A percentile compares a stretch with the other conserved stretches of the same genome.
Conservation (phyloP, 768 basidiomycete genomes). For the Pleurotus eryngii region DNA sequence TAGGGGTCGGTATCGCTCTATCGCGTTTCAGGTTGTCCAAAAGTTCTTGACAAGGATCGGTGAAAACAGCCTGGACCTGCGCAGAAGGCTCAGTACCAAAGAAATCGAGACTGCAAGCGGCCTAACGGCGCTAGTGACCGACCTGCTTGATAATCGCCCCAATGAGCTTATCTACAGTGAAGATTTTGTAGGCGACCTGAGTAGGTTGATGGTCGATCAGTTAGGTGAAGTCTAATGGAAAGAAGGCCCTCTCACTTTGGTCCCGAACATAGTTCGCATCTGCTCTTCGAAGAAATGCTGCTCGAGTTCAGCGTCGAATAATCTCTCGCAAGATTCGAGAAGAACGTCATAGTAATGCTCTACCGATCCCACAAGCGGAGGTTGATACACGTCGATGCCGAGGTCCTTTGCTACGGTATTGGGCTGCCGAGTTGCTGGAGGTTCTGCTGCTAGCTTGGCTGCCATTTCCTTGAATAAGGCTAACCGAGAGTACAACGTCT, state of each 20-base stretch:
- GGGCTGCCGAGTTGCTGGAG: slow-evolving; percentile 13
- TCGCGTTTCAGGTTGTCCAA: slow-evolving; percentile 71
- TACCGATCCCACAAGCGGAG: slow-evolving; percentile 33
- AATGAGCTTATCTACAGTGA: slow-evolving; percentile 91
- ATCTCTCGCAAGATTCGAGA: slow-evolving; percentile 81
- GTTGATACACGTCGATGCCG: slow-evolving; percentile 29
- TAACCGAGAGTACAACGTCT: slow-evolving; percentile 84
- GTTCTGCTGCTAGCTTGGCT: slow-evolving; percentile 36
- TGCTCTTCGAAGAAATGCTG: slow-evolving; percentile 86
- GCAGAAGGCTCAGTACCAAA: too few species aligned
- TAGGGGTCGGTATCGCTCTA: slow-evolving; percentile 51
- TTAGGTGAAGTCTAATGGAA: background rate
- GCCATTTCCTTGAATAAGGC: slow-evolving; percentile 75
- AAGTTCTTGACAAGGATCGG: slow-evolving; percentile 68
- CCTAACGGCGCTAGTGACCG: slow-evolving; percentile 9
- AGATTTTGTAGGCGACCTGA: slow-evolving; percentile 81
- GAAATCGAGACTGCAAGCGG: background rate
- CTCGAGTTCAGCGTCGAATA: slow-evolving; percentile 93
- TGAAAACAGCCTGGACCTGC: slow-evolving; percentile 64
- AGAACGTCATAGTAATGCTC: slow-evolving; percentile 79
- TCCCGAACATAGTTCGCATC: slow-evolving; percentile 83
- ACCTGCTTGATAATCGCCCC: slow-evolving; percentile 89
- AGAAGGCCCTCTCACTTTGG: slow-evolving; percentile 44
- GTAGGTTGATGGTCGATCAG: background rate
- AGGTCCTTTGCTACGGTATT: slow-evolving; percentile 23